These are phyloP conservation scores for Sporobolomyces pararoseus DNA, from an alignment of 768 basidiomycete species.

Conservation along the genomic window DNA sequence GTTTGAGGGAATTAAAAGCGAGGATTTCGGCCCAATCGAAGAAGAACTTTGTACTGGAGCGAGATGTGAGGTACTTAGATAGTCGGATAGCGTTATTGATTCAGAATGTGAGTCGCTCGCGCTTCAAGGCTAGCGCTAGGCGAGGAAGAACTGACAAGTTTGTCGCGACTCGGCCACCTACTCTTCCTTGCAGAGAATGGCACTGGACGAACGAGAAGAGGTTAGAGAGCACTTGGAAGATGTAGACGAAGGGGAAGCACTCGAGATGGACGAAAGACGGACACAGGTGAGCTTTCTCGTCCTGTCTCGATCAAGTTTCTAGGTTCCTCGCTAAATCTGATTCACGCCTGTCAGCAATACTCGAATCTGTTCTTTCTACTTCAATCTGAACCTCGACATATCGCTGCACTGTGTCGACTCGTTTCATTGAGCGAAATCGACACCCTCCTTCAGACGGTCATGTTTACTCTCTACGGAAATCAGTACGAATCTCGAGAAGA, in stretches of 20 bases:
- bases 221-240: constrained; percentile 73
- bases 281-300: constrained; percentile 55
- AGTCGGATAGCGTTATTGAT: constrained; percentile 94
- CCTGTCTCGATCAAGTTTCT: no score
- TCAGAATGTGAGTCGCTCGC: constrained; percentile 97
- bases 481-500: constrained; percentile 98
- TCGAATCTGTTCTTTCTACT: constrained; percentile 98
- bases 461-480: constrained; percentile 99
- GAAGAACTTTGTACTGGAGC: constrained; percentile 99
- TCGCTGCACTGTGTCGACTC: constrained; percentile 91
- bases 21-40: constrained; percentile 98
- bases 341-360: constrained; percentile 65
- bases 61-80: constrained; percentile 97
- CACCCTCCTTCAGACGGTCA: constrained; percentile 97
- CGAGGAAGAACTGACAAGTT: no score
- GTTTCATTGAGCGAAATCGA: constrained; percentile 96
- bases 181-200: constrained; percentile 35
- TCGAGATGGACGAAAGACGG: constrained; percentile 90
- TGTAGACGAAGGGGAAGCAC: constrained; percentile 83
- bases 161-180: no score
- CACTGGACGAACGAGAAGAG: constrained; percentile 43
- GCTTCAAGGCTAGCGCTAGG: no score
- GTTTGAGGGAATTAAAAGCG: constrained; percentile 87
- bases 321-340: neutral
- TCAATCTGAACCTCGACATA: constrained; percentile 94